Evolutionary conservation across 352 stramenopile species (phyloP), one percentile per base, ranked within the genome.

Genomic region (Discostella stelligera): DNA sequence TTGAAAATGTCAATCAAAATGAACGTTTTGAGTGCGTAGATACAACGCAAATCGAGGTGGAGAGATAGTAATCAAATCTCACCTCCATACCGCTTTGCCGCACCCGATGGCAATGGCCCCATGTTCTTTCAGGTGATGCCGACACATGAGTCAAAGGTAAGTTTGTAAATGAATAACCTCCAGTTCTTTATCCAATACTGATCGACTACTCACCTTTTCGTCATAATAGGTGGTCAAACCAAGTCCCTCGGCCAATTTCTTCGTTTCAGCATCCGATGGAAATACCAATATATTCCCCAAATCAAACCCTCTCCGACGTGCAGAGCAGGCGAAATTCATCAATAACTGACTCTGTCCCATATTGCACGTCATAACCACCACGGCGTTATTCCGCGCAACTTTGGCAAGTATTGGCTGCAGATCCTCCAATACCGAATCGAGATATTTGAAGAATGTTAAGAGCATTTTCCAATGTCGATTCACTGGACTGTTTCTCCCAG

Each of bases 261-360:
- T 82, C 6, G 82, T 88, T 63, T 86, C 77, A 14, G 68, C 20
- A 81, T 93, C 88, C 1, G 87, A 82, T 18, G 82, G 77, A 74
- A 94, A 93, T 13, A 93, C 87, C 23, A 93, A 67, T n/a, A 93
- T 72, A 66, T 90, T 82, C 10, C 66, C 79, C 41, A 87, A 59
- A 66, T 90, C 83, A 21, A 94, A 77, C 14, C 78, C 73, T 46
- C 63, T 75, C 32, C 60, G 63, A 32, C 55, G 62, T 44, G 86
- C 79, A 6, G 75, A 78, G 59, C 88, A 93, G 1, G 77, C 85
- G 74, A 91, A 93, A 70, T 93, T 93, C 59, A 90, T 68, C 13
- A 93, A 74, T n/a, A 93, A 60, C 20, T 85, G 73, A 30, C 71
- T 85, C 66, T 88, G 86, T 30, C 82, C 89, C 54, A 80, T 72